phyloP scores from a whole-genome alignment of 2,329 filamentous ascomycete genomes.

The Arthroderma sp. region DNA sequence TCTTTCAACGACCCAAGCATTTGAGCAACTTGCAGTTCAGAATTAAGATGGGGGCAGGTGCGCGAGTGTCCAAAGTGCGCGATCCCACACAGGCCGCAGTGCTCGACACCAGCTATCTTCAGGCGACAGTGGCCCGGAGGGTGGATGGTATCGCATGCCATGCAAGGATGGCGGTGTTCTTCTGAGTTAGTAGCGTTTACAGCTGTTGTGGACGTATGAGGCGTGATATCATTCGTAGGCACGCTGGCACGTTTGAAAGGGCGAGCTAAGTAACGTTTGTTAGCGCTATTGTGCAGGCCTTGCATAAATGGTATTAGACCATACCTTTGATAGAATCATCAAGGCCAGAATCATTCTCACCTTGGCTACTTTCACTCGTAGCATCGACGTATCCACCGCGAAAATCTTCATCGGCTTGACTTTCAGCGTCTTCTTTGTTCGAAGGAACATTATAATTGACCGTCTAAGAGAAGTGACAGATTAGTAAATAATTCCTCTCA shows the following conservation, averaged over 20 bases:
- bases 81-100: slow-evolving; percentile 52
- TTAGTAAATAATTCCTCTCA: background rate
- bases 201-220: background rate
- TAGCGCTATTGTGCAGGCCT: background rate
- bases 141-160: slow-evolving; percentile 43
- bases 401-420: slow-evolving; percentile 9
- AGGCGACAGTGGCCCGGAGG: slow-evolving; percentile 46
- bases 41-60: slow-evolving; percentile 49
- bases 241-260: slow-evolving; percentile 27
- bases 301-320: too few species aligned
- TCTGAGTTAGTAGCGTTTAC: background rate
- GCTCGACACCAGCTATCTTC: slow-evolving; percentile 45
- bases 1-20: slow-evolving; percentile 52
- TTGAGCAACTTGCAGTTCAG: slow-evolving; percentile 48
- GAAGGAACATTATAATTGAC: slow-evolving; percentile 9
- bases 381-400: too few species aligned
- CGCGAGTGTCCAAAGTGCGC: slow-evolving; percentile 45
- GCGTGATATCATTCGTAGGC: background rate
- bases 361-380: too few species aligned
- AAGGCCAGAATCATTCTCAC: slow-evolving; percentile 14
- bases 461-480: background rate
- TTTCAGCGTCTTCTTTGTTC: background rate
- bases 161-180: slow-evolving; percentile 27
- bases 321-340: slow-evolving; percentile 12
- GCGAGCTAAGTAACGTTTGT: slow-evolving; percentile 15